phyloP scores from a whole-genome alignment of 2,329 filamentous ascomycete species.

The Fusarium aywerte region DNA sequence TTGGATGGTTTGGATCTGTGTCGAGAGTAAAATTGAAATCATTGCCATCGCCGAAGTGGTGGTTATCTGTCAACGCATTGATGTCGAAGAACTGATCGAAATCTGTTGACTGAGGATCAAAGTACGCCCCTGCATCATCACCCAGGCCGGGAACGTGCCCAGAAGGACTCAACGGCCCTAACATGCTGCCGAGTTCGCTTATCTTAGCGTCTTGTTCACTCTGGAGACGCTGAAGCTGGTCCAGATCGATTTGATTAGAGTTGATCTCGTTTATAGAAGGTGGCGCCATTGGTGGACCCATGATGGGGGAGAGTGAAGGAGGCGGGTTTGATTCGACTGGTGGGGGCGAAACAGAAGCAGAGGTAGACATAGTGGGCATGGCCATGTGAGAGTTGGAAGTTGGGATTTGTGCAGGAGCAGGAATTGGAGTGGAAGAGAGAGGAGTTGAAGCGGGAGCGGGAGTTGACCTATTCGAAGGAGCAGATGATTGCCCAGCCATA shows the following conservation, averaged over 20 bases:
- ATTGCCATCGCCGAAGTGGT: conserved; percentile 56
- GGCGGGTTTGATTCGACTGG: conserved; percentile 41
- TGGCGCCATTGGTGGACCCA: conserved; percentile 56
- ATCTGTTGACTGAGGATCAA: conserved; percentile 56
- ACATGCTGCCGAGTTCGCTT: conserved; percentile 75
- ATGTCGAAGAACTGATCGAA: conserved; percentile 64
- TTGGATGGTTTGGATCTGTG: conserved; percentile 44
- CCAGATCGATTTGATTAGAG: conserved; percentile 78
- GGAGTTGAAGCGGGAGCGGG: conserved; percentile 33
- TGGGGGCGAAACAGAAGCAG: conserved; percentile 45
- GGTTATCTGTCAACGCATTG: conserved; percentile 54
- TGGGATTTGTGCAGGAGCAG: conserved; percentile 21
- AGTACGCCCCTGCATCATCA: conserved; percentile 55
- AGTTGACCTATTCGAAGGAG: conserved; percentile 40
- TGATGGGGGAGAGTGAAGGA: conserved; percentile 61
- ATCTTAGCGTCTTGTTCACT: conserved; percentile 82
- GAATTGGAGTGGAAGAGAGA: conserved; percentile 9
- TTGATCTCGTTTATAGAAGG: conserved; percentile 71
- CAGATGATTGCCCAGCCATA: conserved; percentile 61
- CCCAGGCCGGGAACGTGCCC: conserved; percentile 79
- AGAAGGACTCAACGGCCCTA: conserved; percentile 83
- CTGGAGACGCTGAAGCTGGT: conserved; percentile 81
- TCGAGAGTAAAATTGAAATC: conserved; percentile 66
- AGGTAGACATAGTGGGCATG: conserved; percentile 37
- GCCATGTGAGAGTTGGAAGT: conserved; percentile 27